phyloP scores from a whole-genome alignment of 306 rosid genomes.

The Cicer bijugum region DNA sequence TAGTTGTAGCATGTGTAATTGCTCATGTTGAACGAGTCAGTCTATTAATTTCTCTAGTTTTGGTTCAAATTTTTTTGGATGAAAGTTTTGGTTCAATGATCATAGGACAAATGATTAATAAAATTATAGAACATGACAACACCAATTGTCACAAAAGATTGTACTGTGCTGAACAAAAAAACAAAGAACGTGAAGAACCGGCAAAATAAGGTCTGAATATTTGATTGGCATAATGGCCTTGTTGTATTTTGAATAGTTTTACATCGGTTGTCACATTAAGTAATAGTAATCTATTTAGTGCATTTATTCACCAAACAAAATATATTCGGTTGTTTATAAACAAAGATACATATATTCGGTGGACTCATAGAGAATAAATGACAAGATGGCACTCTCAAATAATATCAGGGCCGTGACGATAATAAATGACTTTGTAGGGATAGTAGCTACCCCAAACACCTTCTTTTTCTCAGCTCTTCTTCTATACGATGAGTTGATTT shows the following conservation, averaged over 20 bases:
- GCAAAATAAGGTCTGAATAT: neutral
- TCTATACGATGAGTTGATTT: no score
- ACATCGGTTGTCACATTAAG: neutral
- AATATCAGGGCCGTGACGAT: neutral
- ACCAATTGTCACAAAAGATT: neutral
- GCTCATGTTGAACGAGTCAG: neutral
- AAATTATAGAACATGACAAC: neutral
- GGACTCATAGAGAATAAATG: neutral
- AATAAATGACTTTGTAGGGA: no score
- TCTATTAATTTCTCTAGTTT: neutral
- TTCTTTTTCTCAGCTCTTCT: no score
- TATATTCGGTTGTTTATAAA: neutral
- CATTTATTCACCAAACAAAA: conserved; percentile 8
- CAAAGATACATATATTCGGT: neutral
- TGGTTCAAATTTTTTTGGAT: no score
- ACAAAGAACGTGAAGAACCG: neutral
- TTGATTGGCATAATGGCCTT: neutral
- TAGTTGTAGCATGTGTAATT: no score
- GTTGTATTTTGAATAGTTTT: neutral
- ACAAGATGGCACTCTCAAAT: neutral
- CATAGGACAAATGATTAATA: neutral
- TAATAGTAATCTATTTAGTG: neutral
- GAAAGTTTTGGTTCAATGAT: neutral
- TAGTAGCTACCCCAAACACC: no score
- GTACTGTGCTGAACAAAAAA: neutral